These are phyloP conservation scores for Botryotinia convoluta DNA, from an alignment of 2,329 filamentous ascomycete genomes.

Conservation along the genomic window DNA sequence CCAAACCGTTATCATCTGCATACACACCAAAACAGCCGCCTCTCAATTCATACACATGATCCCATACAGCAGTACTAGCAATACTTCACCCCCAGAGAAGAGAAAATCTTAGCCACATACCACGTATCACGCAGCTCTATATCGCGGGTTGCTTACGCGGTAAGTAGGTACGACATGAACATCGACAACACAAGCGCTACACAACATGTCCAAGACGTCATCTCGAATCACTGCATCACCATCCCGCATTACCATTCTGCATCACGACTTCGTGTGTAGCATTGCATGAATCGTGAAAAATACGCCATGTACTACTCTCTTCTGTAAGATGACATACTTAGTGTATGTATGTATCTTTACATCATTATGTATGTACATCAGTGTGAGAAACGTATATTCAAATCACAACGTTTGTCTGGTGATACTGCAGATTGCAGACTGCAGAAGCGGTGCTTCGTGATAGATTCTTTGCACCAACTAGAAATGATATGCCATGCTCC, in stretches of 20 bases:
- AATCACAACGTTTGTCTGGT: not conserved
- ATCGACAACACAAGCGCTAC: not conserved
- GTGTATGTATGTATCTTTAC: not conserved
- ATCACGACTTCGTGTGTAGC: not conserved
- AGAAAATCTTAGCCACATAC: too few species aligned
- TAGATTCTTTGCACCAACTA: not conserved
- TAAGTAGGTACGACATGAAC: not conserved
- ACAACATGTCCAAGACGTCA: not conserved
- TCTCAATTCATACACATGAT: not conserved
- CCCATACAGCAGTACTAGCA: too few species aligned
- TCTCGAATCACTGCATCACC: not conserved
- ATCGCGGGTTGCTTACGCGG: too few species aligned
- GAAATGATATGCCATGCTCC: not conserved
- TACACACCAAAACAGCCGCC: not conserved
- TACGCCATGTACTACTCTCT: not conserved
- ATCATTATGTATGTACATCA: too few species aligned
- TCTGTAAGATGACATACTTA: too few species aligned
- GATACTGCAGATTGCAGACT: not conserved
- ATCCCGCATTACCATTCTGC: not conserved
- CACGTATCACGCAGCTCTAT: too few species aligned
- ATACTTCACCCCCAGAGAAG: too few species aligned
- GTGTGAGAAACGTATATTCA: not conserved
- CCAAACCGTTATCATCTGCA: too few species aligned
- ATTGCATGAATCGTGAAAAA: not conserved
- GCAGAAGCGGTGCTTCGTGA: too few species aligned